Evolutionary conservation across 2,329 filamentous ascomycete genomes (phyloP).

Genomic region (Alternaria conjuncta): DNA sequence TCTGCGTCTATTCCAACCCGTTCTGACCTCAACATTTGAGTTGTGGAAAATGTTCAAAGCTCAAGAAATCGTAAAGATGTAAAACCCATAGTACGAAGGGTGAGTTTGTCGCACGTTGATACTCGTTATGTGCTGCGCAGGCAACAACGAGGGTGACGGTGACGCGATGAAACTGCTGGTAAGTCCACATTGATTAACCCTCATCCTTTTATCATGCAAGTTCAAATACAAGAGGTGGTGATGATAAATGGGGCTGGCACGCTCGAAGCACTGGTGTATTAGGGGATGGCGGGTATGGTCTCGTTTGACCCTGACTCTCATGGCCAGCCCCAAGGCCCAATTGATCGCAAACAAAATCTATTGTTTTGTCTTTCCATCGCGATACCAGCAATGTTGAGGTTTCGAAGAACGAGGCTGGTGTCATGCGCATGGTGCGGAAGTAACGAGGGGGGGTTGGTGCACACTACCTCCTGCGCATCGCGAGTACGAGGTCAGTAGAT

Average conservation of each 20-base stretch:
- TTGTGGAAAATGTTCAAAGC: neutral
- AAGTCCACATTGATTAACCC: neutral
- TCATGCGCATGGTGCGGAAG: neutral
- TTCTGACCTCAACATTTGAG: neutral
- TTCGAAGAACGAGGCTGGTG: neutral
- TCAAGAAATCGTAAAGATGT: neutral
- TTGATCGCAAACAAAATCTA: neutral
- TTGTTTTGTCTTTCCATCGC: neutral
- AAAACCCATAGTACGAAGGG: neutral
- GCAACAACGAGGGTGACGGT: neutral
- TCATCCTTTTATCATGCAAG: neutral
- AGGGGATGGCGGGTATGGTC: neutral
- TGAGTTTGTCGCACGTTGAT: neutral
- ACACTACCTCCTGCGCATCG: neutral
- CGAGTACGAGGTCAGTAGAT: neutral
- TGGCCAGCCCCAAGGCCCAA: rapidly evolving
- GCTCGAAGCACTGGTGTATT: neutral
- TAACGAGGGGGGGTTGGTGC: neutral
- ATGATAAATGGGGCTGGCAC: neutral
- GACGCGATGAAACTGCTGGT: neutral
- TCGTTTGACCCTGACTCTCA: too few relatives aligned
- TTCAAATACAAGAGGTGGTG: neutral
- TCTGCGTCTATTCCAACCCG: neutral
- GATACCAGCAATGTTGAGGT: neutral
- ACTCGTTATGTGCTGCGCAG: neutral